Base-by-base conservation (phyloP, 176 grass and related monocot species). In the Ananas comosus region DNA sequence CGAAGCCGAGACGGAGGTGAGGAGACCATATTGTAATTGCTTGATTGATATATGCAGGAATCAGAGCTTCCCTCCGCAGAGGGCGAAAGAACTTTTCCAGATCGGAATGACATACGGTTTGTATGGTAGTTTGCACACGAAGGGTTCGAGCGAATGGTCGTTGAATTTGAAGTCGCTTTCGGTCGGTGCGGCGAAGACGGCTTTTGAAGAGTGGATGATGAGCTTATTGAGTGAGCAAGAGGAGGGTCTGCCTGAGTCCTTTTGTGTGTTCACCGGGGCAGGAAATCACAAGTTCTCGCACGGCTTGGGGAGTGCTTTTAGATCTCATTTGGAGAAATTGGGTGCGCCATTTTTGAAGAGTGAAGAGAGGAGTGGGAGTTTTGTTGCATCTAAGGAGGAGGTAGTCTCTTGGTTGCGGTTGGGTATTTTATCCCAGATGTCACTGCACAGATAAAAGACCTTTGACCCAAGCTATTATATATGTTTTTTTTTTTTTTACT, bases 21-120 rank as follows among this genome's bases (percentile, higher is more conserved):
- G 92, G 1, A 75, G 81, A 21, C 92, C 92, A 2, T 96, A 89
- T 80, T 96, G 92, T 85, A 96, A 96, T 65, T 96, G 92, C 59
- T 61, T 96, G 71, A 96, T 96, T 13, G 92, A 96, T 71, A 74
- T 96, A 66, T 96, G 92, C 81, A 74, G 23, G 14, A 86, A 89
- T 68, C 81, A 80, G 17, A 72, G 76, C 24, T 83, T 87, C 13
- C 88, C 88, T 42, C 64, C 64, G 3, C 73, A 71, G 68, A 77
- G 88, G 54, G 66, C 86, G 16, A 79, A 48, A 27, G 28, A 96
- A 12, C 77, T 96, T 50, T 88, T 96, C 73, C 77, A 76, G 18
- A 69, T 96, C 1, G 93, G 88, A 63, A 79, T 56, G 21, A 23
- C 67, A 50, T 92, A 83, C 6, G 86, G 93, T 12, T 58, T 96